Conservation (phyloP, 805 yeast genomes). For the Cyberlindnera maritima region DNA sequence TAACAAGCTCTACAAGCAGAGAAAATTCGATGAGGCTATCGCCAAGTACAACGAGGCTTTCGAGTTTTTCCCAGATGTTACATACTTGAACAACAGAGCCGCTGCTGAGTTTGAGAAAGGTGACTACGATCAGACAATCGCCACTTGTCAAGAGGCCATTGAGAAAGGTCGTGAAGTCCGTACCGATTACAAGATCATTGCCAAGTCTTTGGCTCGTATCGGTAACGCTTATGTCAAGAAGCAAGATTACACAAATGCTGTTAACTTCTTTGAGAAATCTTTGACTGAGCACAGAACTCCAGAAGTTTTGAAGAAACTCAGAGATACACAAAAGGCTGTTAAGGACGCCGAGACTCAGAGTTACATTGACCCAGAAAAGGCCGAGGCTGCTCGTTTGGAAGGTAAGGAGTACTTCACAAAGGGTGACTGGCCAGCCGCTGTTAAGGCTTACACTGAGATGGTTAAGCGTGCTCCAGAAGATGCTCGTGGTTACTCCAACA, state of each 20-base stretch:
- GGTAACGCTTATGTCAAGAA: slow-evolving; percentile 80
- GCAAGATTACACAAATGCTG: slow-evolving; percentile 70
- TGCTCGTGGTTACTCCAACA: slow-evolving; percentile 94
- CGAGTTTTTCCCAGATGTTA: slow-evolving; percentile 76
- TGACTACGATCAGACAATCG: slow-evolving; percentile 80
- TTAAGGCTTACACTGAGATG: slow-evolving; percentile 93
- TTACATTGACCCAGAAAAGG: slow-evolving; percentile 86
- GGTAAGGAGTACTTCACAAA: slow-evolving; percentile 89
- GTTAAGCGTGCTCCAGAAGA: slow-evolving; percentile 95
- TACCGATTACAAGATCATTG: slow-evolving; percentile 88
- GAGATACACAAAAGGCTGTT: slow-evolving; percentile 81
- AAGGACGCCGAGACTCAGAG: slow-evolving; percentile 74
- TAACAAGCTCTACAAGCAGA: slow-evolving; percentile 79
- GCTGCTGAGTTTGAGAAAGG: slow-evolving; percentile 98
- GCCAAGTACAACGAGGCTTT: slow-evolving; percentile 83
- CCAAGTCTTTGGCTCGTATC: slow-evolving; percentile 89
- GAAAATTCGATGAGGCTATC: slow-evolving; percentile 91
- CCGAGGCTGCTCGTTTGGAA: slow-evolving; percentile 90
- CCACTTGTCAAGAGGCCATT: slow-evolving; percentile 77
- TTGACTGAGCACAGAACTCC: slow-evolving; percentile 97
- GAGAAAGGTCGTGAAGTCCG: slow-evolving; percentile 87
- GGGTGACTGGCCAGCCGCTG: slow-evolving; percentile 96
- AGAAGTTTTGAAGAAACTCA: slow-evolving; percentile 82
- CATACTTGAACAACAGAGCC: slow-evolving; percentile 92
- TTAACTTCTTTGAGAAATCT: slow-evolving; percentile 79